Evolutionary conservation across 1,284 basidiomycete species (phyloP), one percentile per base, ranked within the genome.

Genomic region (Ceratobasidium sp.): DNA sequence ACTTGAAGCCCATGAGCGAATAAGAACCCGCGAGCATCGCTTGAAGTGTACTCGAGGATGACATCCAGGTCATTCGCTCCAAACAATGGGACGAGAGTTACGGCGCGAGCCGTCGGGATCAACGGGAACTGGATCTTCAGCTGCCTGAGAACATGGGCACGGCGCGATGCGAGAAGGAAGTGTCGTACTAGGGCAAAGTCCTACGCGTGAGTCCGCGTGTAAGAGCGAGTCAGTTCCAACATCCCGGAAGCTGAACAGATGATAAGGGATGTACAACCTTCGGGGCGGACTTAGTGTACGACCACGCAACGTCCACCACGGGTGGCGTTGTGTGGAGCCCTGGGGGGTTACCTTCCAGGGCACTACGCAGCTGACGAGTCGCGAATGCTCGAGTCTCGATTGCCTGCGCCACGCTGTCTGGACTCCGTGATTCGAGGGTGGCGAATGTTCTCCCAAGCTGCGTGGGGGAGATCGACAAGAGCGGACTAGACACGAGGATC

Each of bases 41-140:
- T 24, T 2, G 27, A 64, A 11, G 37, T 49, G 29, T 71, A 71
- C 54, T 71, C 89, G 46, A 96, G 77, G 59, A 92, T 77, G 58
- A 96, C 77, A 80, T 96, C 92, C 46, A 95, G 81, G 13, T 90
- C 84, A 31, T 85, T 81, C 0, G 94, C 91, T 77, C 92, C 88
- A 81, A 93, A 89, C 4, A 96, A 84, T 1, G 95, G 93, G 80
- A 97, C 95, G 58, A 95, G 86, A 43, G 81, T 81, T 0, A 85
- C 83, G 76, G 90, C 84, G 0, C 85, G 84, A 0, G 81, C 73
- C 2, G 81, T 53, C 0, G 91, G 86, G 27, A 97, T 89, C 74
- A 91, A 86, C 0, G 90, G 88, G 80, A 93, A 89, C 31, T 85
- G 80, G 31, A 80, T 79, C 0, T 37, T 11, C 14, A 82, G 66